Percentiles rank a stretch among this genome's conserved stretches.
Evolutionary conservation across 257 asterid genomes (phyloP).

Genomic region (Asclepias syriaca): DNA sequence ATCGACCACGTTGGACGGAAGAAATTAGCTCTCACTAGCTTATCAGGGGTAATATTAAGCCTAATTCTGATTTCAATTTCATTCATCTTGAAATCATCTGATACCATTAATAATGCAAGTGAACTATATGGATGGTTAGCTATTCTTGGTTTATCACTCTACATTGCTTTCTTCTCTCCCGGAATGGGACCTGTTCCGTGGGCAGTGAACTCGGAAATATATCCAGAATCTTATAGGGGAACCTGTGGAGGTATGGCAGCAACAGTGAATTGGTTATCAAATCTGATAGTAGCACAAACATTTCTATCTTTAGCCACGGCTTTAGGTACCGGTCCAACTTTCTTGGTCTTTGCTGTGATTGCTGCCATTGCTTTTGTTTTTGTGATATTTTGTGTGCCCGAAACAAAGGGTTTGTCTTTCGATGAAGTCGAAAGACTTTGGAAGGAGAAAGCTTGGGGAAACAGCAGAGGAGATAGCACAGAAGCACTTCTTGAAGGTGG

Average conservation of each 20-base stretch:
- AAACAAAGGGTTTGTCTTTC: slow-evolving; percentile 83
- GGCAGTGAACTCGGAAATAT: slow-evolving; percentile 89
- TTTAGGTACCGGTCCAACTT: slow-evolving; percentile 59
- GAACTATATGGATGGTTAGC: slow-evolving; percentile 77
- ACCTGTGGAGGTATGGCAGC: slow-evolving; percentile 96
- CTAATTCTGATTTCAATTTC: slow-evolving; percentile 56
- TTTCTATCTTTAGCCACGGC: slow-evolving; percentile 66
- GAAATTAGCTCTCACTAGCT: slow-evolving; percentile 72
- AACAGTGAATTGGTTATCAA: slow-evolving; percentile 86
- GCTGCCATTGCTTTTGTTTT: slow-evolving; percentile 64
- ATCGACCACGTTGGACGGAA: slow-evolving; percentile 75
- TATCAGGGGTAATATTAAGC: slow-evolving; percentile 69
- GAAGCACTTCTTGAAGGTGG: slow-evolving; percentile 45
- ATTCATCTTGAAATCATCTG: slow-evolving; percentile 43
- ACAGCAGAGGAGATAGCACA: slow-evolving; percentile 8
- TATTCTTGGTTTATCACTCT: slow-evolving; percentile 63
- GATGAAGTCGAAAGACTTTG: slow-evolving; percentile 80
- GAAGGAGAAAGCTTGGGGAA: slow-evolving; percentile 67
- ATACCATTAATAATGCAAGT: background rate
- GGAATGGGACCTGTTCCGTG: slow-evolving; percentile 98
- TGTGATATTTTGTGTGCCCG: slow-evolving; percentile 63
- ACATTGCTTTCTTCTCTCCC: slow-evolving; percentile 73
- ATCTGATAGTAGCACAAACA: slow-evolving; percentile 75
- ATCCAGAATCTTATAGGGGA: slow-evolving; percentile 80
- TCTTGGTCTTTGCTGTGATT: slow-evolving; percentile 63